Conservation (phyloP, 352 stramenopile genomes). For the Phytophthora kernoviae region DNA sequence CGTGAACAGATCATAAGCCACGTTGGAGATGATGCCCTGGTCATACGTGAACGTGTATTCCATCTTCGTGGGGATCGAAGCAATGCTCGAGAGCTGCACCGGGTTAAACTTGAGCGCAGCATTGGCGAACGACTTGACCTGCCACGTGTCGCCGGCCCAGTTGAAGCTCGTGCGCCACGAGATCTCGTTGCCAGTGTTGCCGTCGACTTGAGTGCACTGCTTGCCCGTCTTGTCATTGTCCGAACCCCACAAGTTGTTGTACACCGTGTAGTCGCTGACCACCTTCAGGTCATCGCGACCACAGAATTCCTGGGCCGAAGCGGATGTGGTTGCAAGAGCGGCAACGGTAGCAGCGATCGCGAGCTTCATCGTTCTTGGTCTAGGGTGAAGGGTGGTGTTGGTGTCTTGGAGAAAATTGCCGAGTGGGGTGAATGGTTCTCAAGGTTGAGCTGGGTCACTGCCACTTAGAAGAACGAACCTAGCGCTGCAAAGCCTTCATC, state of each 20-base stretch:
- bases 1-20: constrained; percentile 45
- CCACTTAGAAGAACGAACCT: background rate
- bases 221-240: constrained; percentile 24
- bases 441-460: background rate
- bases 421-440: constrained; percentile 9
- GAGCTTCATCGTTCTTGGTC: constrained; percentile 15
- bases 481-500: background rate
- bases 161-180: constrained; percentile 45
- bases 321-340: constrained; percentile 2
- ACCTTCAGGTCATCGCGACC: constrained; percentile 26
- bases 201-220: constrained; percentile 42
- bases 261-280: constrained; percentile 37
- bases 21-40: constrained; percentile 35
- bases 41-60: constrained; percentile 38
- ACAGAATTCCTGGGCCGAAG: constrained; percentile 7
- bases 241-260: constrained; percentile 45
- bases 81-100: constrained; percentile 32
- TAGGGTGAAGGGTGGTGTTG: background rate
- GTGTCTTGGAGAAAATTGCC: constrained; percentile 13
- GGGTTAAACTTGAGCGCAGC: constrained; percentile 38
- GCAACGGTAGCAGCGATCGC: background rate
- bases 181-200: constrained; percentile 27
- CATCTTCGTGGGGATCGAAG: constrained; percentile 39
- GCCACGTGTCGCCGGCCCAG: constrained; percentile 33
- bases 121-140: constrained; percentile 53